Conservation (phyloP, 768 basidiomycete genomes). For the Lactarius pseudohatsudake region DNA sequence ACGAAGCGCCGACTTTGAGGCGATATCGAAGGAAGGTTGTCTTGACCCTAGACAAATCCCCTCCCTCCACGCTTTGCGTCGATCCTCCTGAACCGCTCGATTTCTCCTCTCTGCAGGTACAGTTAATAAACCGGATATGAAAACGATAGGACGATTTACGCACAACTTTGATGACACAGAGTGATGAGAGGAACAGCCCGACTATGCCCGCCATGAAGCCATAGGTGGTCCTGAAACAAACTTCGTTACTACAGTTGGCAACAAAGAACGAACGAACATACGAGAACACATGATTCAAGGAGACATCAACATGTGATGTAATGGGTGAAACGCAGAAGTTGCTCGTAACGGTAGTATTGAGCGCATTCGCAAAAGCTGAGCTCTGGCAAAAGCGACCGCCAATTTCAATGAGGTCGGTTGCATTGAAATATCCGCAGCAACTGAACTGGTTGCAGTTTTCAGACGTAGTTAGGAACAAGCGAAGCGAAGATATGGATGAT, state of each 20-base stretch:
- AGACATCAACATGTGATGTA: conserved; percentile 65
- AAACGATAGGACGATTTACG: conserved; percentile 33
- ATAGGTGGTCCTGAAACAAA: conserved; percentile 51
- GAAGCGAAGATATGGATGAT: conserved; percentile 25
- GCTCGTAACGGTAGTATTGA: conserved; percentile 37
- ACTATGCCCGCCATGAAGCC: conserved; percentile 82
- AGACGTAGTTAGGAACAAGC: not conserved
- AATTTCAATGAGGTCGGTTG: conserved; percentile 52
- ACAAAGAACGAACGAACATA: conserved; percentile 41
- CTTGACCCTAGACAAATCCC: conserved; percentile 68
- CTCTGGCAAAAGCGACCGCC: conserved; percentile 61
- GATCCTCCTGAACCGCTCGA: conserved; percentile 84
- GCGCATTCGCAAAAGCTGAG: conserved; percentile 36
- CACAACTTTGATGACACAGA: conserved; percentile 88
- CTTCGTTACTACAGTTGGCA: not conserved
- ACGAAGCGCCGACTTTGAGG: not conserved
- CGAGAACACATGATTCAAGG: conserved; percentile 83
- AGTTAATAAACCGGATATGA: not conserved
- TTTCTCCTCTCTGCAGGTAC: conserved; percentile 62
- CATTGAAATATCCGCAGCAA: conserved; percentile 81
- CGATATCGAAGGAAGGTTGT: not conserved
- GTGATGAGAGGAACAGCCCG: conserved; percentile 71
- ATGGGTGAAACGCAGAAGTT: conserved; percentile 75
- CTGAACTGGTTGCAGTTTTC: conserved; percentile 47
- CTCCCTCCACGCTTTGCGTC: conserved; percentile 85